Conservation (phyloP, 495 filamentous ascomycete genomes). For the Neurospora tetrasperma region DNA sequence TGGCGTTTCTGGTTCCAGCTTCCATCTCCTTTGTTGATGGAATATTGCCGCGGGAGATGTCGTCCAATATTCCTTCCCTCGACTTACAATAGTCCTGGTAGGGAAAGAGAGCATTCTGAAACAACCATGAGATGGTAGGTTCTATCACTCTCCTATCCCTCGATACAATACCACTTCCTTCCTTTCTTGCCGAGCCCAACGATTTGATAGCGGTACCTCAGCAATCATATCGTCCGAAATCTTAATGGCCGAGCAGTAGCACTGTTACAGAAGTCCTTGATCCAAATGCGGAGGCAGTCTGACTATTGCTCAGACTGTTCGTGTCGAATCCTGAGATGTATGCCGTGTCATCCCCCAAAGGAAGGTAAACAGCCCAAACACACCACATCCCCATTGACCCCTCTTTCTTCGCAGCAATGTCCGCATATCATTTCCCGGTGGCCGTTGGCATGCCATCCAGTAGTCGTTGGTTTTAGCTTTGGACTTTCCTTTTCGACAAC, state of each 20-base stretch:
- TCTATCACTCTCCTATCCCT: background rate
- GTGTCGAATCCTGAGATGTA: background rate
- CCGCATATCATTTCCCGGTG: conserved; percentile 36
- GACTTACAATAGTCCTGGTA: background rate
- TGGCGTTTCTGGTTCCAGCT: background rate
- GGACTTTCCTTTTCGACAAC: background rate
- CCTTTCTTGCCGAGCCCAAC: background rate
- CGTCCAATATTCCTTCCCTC: background rate
- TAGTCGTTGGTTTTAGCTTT: background rate
- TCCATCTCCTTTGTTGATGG: background rate
- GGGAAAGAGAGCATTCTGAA: background rate
- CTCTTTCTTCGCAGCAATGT: conserved; percentile 36
- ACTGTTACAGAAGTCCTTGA: background rate
- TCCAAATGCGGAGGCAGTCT: background rate
- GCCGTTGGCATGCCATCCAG: conserved; percentile 23
- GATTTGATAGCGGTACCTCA: too few species aligned
- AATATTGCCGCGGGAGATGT: background rate
- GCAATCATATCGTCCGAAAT: too few species aligned
- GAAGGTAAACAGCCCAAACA: conserved; percentile 36
- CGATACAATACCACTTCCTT: background rate
- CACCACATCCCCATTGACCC: conserved; percentile 35
- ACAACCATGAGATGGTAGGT: background rate
- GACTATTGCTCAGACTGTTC: background rate
- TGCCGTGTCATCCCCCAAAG: conserved; percentile 25
- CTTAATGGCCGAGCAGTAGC: background rate